Percentiles rank a stretch among this genome's conserved stretches.
These are phyloP conservation scores for Populus hybrid DNA, from an alignment of 441 rosid genomes.

Conservation along the genomic window DNA sequence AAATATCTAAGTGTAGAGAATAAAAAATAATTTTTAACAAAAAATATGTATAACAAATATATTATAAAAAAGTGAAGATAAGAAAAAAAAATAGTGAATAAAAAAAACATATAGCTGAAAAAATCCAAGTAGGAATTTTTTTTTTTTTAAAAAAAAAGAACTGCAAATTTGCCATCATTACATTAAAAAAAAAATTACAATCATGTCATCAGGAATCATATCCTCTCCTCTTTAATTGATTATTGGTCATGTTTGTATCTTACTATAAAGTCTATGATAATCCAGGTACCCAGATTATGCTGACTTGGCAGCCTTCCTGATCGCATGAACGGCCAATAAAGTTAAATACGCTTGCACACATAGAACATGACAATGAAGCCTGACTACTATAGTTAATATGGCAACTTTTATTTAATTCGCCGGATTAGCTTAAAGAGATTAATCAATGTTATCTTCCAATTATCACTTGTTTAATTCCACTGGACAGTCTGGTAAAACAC, in stretches of 20 bases:
- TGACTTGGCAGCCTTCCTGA: background rate
- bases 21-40: no score
- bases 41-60: no score
- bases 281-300: background rate
- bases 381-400: background rate
- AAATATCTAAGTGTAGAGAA: no score
- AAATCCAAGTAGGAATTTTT: no score
- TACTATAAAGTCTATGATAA: background rate
- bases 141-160: no score
- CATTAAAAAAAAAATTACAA: no score
- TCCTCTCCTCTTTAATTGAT: no score
- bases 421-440: slow-evolving; percentile 1
- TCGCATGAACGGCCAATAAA: background rate
- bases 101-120: no score
- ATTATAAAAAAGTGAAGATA: no score
- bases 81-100: no score
- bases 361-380: background rate
- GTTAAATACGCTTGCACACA: background rate
- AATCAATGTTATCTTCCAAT: slow-evolving; percentile 23
- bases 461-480: slow-evolving; percentile 15
- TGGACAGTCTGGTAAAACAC: background rate
- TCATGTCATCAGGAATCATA: no score
- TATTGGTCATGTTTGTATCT: background rate
- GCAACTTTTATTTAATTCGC: background rate
- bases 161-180: no score